Evolutionary conservation across 257 asterid species (phyloP).

Genomic region (Echium plantagineum): DNA sequence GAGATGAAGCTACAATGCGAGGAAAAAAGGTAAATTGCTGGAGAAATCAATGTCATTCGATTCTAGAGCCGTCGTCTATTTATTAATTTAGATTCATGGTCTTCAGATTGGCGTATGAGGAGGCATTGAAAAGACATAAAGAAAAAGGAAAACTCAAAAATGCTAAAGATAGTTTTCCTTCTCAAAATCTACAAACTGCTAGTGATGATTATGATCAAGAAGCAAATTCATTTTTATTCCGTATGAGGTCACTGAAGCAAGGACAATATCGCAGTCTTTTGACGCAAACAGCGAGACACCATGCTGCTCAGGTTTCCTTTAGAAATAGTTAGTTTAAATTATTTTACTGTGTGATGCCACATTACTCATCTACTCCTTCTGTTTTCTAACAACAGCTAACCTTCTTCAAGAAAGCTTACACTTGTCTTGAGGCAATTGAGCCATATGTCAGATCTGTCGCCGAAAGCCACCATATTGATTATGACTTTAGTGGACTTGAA

Average conservation of each 20-base stretch:
- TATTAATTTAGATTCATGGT: slow-evolving; percentile 10
- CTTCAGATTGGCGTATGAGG: slow-evolving; percentile 34
- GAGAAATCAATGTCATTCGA: background rate
- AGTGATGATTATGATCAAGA: slow-evolving; percentile 76
- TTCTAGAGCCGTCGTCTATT: background rate
- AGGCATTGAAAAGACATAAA: slow-evolving; percentile 18
- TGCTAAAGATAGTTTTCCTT: slow-evolving; percentile 45
- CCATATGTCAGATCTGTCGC: slow-evolving; percentile 83
- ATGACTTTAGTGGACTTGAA: slow-evolving; percentile 67
- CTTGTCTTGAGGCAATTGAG: slow-evolving; percentile 76
- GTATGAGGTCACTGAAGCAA: slow-evolving; percentile 91
- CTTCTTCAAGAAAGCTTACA: slow-evolving; percentile 64
- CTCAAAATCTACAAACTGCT: slow-evolving; percentile 61
- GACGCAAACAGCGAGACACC: slow-evolving; percentile 93
- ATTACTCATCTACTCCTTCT: slow-evolving; percentile 5
- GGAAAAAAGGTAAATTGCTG: slow-evolving; percentile 46
- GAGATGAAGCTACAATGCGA: slow-evolving; percentile 93
- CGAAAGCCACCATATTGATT: slow-evolving; percentile 69
- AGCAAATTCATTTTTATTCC: slow-evolving; percentile 76
- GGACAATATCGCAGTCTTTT: slow-evolving; percentile 94
- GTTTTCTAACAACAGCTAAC: slow-evolving; percentile 37
- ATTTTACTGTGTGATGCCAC: background rate
- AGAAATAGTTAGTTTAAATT: background rate
- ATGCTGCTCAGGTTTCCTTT: slow-evolving; percentile 88
- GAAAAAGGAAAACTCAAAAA: slow-evolving; percentile 62